Base-by-base conservation (phyloP, 2,329 filamentous ascomycete genomes). In the Penicillium sp. region DNA sequence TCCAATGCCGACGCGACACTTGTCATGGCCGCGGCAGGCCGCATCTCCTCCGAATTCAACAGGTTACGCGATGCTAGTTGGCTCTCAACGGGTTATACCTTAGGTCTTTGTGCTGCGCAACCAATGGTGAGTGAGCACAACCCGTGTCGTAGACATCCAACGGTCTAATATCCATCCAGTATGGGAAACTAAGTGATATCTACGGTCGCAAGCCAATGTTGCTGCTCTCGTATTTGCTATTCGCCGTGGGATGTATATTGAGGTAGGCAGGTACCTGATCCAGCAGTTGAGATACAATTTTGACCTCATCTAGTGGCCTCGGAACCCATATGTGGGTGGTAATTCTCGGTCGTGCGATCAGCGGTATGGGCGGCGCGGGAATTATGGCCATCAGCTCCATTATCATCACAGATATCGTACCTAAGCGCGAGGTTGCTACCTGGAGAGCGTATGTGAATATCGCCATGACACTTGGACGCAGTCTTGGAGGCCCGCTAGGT, bases 1-100 rank as follows among this genome's bases (percentile, higher is more conserved):
- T 81, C 82, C 7, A 85, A 86, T 52, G 81, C 82, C 16, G 88
- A 91, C 64, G 72, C 75, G 0, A 86, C 84, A 1, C 73, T 90
- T 0, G 79, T 90, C 0, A 73, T 90, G 32, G 86, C 88, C 0
- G 88, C 86, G 0, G 84, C 87, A 55, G 81, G 82, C 1, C 76
- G 75, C 4, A 85, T 87, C 50, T 80, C 83, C 0, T 87, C 84
- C 10, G 80, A 86, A 51, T 87, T 87, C 61, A 74, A 80, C 50
- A 76, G 78, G 34, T 65, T 87, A 5, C 78, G 77, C 16, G 78
- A 82, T 49, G 84, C 83, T 4, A 83, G 79, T 55, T 85, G 84
- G 82, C 65, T 85, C 12, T 79, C 82, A 16, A 82, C 80, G 4
- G 76, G 75, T 38, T 83, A 82, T 58, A 71, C 76, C 2, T 65